These are phyloP conservation scores for Plantago coronopus DNA, from an alignment of 305 asterid genomes.

Conservation along the genomic window DNA sequence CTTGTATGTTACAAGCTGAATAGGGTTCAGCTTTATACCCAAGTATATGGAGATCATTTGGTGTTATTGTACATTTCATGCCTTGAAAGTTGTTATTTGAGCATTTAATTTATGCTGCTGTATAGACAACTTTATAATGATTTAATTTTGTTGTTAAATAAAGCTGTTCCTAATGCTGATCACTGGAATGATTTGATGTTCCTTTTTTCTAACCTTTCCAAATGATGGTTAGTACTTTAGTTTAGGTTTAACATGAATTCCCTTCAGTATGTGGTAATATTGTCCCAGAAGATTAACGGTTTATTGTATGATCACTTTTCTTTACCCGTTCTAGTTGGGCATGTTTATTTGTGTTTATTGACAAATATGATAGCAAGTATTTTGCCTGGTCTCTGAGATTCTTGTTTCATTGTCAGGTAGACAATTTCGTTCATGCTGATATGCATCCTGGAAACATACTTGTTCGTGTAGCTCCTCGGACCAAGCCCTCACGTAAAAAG, in stretches of 20 bases:
- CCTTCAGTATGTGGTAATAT: background rate
- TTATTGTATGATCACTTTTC: no score
- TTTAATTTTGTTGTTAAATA: no score
- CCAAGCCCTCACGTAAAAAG: constrained; percentile 52
- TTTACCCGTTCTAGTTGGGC: no score
- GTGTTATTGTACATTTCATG: background rate
- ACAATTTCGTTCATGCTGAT: constrained; percentile 97
- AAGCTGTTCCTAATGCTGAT: no score
- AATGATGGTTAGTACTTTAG: no score
- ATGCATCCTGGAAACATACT: constrained; percentile 99
- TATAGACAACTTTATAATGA: background rate
- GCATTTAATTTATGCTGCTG: background rate
- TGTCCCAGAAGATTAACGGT: no score
- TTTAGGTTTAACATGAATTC: background rate
- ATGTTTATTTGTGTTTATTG: no score
- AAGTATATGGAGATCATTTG: constrained; percentile 8
- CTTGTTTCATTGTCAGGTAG: constrained; percentile 54
- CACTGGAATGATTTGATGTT: no score
- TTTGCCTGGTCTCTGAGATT: constrained; percentile 20
- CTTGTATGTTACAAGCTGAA: background rate
- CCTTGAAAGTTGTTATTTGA: background rate
- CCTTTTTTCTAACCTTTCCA: no score
- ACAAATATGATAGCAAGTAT: constrained; percentile 7
- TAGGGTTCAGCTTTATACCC: constrained; percentile 16
- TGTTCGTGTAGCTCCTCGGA: constrained; percentile 58